These are phyloP conservation scores for Rhizophora apiculata DNA, from an alignment of 345 rosid species.

Conservation along the genomic window DNA sequence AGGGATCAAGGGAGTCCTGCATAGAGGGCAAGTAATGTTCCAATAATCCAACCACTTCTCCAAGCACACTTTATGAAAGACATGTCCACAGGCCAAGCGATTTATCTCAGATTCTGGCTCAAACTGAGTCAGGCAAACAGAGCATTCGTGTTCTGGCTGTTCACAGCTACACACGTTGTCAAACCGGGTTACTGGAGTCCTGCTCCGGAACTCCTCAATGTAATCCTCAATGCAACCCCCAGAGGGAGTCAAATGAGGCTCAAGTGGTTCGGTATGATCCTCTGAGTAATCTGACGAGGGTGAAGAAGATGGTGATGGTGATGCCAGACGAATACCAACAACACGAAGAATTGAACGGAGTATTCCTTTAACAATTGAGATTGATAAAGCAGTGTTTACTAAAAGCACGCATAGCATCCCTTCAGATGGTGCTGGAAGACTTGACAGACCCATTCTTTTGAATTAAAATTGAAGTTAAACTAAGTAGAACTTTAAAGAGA, in stretches of 20 bases:
- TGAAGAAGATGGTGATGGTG: conserved; percentile 26
- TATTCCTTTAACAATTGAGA: conserved; percentile 67
- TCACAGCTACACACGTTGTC: conserved; percentile 45
- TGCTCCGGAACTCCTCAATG: conserved; percentile 64
- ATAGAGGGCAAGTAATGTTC: conserved; percentile 72
- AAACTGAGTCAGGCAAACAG: conserved; percentile 58
- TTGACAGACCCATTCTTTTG: conserved; percentile 66
- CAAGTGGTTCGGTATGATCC: conserved; percentile 36
- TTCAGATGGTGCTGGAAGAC: conserved; percentile 91
- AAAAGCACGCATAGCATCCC: conserved; percentile 70
- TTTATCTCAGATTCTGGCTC: conserved; percentile 65
- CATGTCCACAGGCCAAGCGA: conserved; percentile 60
- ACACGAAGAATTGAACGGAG: conserved; percentile 60
- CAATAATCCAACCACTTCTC: conserved; percentile 77
- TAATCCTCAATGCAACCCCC: conserved; percentile 28
- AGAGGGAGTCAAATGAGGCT: conserved; percentile 33
- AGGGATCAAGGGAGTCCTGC: conserved; percentile 61
- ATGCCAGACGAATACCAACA: conserved; percentile 54
- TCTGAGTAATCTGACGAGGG: conserved; percentile 27
- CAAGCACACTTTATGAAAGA: conserved; percentile 67
- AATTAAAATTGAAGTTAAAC: background rate
- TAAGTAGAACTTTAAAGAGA: background rate
- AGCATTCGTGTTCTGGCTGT: conserved; percentile 52
- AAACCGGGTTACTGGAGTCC: conserved; percentile 49
- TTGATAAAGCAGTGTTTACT: conserved; percentile 84